Evolutionary conservation across 2,329 filamentous ascomycete genomes (phyloP).

Genomic region (Monosporascus sp.): DNA sequence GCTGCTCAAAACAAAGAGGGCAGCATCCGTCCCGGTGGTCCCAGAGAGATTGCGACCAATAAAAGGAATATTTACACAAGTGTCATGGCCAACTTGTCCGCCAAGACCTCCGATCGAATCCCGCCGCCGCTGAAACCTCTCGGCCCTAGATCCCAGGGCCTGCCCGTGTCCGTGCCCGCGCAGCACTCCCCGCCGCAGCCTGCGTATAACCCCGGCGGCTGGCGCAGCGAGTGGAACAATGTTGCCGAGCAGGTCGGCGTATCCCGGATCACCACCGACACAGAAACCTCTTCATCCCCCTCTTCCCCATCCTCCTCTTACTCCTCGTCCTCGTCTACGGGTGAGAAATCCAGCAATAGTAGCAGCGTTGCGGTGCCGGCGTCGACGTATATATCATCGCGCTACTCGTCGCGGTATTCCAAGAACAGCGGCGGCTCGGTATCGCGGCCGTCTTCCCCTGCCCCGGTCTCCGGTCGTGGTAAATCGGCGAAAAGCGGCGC

Average conservation of each 20-base stretch:
- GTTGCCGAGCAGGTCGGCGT: conserved; percentile 11
- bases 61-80: conserved; percentile 9
- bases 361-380: background rate
- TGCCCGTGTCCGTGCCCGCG: background rate
- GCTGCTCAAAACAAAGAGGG: background rate
- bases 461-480: background rate
- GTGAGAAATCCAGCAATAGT: background rate
- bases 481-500: no score
- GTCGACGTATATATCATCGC: background rate
- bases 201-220: conserved; percentile 21
- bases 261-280: background rate
- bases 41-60: conserved; percentile 1
- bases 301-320: conserved; percentile 4
- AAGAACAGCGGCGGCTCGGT: background rate
- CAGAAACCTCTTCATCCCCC: conserved; percentile 1
- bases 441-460: background rate
- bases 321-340: background rate
- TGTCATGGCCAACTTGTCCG: conserved; percentile 14
- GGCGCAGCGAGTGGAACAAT: conserved; percentile 22
- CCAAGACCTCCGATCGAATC: background rate
- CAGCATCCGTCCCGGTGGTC: background rate
- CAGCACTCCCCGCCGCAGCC: conserved; percentile 13
- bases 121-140: background rate
- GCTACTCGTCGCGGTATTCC: background rate
- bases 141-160: no score